phyloP scores from a whole-genome alignment of 2,329 filamentous ascomycete species.

The Blumeriella jaapii region DNA sequence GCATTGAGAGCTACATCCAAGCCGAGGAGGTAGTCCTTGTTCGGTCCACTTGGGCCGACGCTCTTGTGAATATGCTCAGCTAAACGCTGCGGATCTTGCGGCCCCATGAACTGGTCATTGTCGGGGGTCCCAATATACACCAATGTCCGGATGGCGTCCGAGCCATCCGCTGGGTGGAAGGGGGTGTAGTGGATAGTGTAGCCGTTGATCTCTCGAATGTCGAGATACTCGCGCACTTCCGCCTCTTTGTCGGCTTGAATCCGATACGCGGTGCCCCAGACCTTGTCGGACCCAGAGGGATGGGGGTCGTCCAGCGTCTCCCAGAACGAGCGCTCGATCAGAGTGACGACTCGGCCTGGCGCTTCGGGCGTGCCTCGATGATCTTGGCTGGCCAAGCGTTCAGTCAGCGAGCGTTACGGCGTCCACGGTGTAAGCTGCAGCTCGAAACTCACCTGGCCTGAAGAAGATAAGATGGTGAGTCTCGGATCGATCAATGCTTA shows the following conservation, averaged over 20 bases:
- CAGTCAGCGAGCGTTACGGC: slow-evolving; percentile 5
- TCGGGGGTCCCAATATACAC: slow-evolving; percentile 92
- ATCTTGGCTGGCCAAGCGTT: slow-evolving; percentile 57
- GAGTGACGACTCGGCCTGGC: slow-evolving; percentile 84
- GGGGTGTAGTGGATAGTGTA: slow-evolving; percentile 88
- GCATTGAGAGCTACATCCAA: slow-evolving; percentile 64
- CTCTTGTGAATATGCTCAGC: slow-evolving; percentile 72
- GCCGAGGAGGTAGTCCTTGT: slow-evolving; percentile 77
- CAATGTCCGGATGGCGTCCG: slow-evolving; percentile 41
- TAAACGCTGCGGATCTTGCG: slow-evolving; percentile 65
- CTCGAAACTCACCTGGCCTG: slow-evolving; percentile 27
- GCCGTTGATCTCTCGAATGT: slow-evolving; percentile 94
- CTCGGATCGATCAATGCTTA: too few species aligned
- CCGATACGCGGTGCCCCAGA: slow-evolving; percentile 92
- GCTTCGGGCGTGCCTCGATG: slow-evolving; percentile 82
- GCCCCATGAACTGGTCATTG: slow-evolving; percentile 84
- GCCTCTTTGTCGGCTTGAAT: slow-evolving; percentile 60
- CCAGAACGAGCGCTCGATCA: slow-evolving; percentile 81
- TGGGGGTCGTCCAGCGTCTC: slow-evolving; percentile 57
- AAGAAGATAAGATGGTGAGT: too few species aligned
- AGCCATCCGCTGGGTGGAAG: slow-evolving; percentile 50
- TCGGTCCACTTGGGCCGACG: slow-evolving; percentile 74
- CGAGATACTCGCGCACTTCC: slow-evolving; percentile 80
- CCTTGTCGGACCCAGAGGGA: slow-evolving; percentile 50
- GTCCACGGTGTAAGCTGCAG: too few species aligned